These are phyloP conservation scores for Fusarium longipes DNA, from an alignment of 2,329 filamentous ascomycete genomes.

Conservation along the genomic window DNA sequence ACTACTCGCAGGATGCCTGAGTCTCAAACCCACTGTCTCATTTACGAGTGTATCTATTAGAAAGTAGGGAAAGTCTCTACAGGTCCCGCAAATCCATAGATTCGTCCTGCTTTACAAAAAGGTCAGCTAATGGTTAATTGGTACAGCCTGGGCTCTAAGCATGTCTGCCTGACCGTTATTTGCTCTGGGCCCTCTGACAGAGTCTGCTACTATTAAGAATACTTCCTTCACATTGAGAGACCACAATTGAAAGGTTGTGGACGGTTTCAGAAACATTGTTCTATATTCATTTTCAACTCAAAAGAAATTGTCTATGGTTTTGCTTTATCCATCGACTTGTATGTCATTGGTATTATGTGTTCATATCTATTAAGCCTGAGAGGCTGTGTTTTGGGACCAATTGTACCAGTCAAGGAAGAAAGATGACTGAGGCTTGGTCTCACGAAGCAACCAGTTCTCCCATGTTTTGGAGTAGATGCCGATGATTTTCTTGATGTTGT, in stretches of 20 bases:
- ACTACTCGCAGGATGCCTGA: conserved; percentile 8
- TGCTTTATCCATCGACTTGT: background rate
- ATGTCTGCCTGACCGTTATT: no score
- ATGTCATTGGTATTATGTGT: background rate
- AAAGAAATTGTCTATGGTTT: background rate
- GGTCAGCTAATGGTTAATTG: no score
- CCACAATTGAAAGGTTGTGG: background rate
- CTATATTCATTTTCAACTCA: background rate
- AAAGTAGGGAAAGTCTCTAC: conserved; percentile 34
- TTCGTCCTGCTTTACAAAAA: background rate
- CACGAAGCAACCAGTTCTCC: conserved; percentile 66
- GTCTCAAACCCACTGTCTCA: conserved; percentile 30
- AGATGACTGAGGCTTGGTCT: conserved; percentile 69
- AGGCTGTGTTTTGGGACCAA: conserved; percentile 70
- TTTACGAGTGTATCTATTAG: conserved; percentile 3
- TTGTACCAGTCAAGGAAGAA: conserved; percentile 81
- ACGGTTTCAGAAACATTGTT: background rate
- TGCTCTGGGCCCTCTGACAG: no score
- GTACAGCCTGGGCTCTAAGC: no score
- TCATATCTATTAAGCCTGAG: conserved; percentile 41
- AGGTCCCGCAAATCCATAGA: background rate
- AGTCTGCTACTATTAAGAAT: no score
- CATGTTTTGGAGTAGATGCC: conserved; percentile 73
- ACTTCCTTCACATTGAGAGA: background rate
- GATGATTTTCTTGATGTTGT: conserved; percentile 65